Percentiles rank a stretch among this genome's conserved stretches.
Evolutionary conservation across 108 stramenopile genomes (phyloP).

Genomic region (Fragilariopsis cylindrus): DNA sequence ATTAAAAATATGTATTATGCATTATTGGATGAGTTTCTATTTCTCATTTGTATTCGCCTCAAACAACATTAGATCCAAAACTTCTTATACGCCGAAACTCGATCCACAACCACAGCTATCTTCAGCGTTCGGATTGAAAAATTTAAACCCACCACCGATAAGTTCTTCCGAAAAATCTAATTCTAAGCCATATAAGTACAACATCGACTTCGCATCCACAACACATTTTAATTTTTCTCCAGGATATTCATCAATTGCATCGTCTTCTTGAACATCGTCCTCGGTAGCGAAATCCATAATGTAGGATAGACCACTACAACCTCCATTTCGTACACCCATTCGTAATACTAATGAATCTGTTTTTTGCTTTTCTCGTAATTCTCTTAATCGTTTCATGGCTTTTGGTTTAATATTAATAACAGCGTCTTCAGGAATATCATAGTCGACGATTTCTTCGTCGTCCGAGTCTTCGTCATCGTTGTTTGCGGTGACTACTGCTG

Average conservation of each 20-base stretch:
- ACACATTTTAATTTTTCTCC: slow-evolving; percentile 82
- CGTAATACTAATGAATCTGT: slow-evolving; percentile 64
- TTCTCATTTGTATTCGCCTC: too few species aligned
- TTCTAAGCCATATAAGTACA: slow-evolving; percentile 95
- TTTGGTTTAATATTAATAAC: slow-evolving; percentile 75
- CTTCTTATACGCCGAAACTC: slow-evolving; percentile 87
- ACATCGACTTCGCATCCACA: slow-evolving; percentile 91
- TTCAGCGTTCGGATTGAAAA: slow-evolving; percentile 98
- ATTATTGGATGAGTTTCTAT: too few species aligned
- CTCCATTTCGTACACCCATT: slow-evolving; percentile 96
- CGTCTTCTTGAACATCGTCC: slow-evolving; percentile 82
- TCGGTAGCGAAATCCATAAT: slow-evolving; percentile 90
- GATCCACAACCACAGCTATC: slow-evolving; percentile 93
- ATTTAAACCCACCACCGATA: slow-evolving; percentile 95
- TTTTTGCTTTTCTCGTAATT: slow-evolving; percentile 69
- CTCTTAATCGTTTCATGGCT: slow-evolving; percentile 79
- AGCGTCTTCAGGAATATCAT: slow-evolving; percentile 71
- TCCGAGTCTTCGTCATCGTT: background rate
- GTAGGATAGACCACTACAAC: slow-evolving; percentile 93
- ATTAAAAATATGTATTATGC: too few species aligned
- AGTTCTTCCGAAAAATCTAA: slow-evolving; percentile 94
- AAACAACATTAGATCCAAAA: too few species aligned
- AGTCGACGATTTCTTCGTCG: slow-evolving; percentile 23
- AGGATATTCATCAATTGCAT: slow-evolving; percentile 73
- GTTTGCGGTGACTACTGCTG: background rate